Evolutionary conservation across 306 rosid genomes (phyloP), one percentile per base, ranked within the genome.

Genomic region (Cucumis hystrix): DNA sequence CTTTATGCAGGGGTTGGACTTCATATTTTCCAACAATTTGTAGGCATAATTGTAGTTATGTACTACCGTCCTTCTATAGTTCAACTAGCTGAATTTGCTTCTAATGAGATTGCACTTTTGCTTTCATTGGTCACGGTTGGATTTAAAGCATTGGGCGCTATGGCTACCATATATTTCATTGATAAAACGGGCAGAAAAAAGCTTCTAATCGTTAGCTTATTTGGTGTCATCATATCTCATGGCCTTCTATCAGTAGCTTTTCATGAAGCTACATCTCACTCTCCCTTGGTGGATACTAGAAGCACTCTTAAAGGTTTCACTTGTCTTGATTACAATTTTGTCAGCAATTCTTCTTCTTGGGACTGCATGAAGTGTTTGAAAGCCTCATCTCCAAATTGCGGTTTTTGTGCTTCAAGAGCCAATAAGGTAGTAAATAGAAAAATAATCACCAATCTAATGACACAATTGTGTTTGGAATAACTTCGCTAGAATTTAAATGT

Each of bases 21-120:
- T 28, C 98, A 93, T 85, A 87, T 93, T 47, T 83, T 84, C 41
- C 97, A 93, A 79, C 97, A 93, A 57, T 85, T 90, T 60, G 93
- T 88, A 4, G 98, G 97, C 7, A 93, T 93, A 47, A 93, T 88
- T 52, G 87, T 96, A 0, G 98, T 93, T 59, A 87, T 91, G 97
- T 93, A 91, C 68, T 91, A 93, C 89, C 87, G 92, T 41, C 98
- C 97, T 11, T 90, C 90, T 13, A 90, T 93, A 6, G 91, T 93
- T 80, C 98, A 93, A 39, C 83, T 93, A 40, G 96, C 97, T 0
- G 98, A 97, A 15, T 87, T 88, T 39, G 94, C 96, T 63, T 88
- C 94, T 23, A 91, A 91, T 40, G 84, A 85, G 41, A 90, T 89
- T 0, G 97, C 96, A 7, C 83, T 94, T 5, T 87, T 91, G 35